Base-by-base conservation (phyloP, 2,329 filamentous ascomycete genomes). In the Penicillium sp. region DNA sequence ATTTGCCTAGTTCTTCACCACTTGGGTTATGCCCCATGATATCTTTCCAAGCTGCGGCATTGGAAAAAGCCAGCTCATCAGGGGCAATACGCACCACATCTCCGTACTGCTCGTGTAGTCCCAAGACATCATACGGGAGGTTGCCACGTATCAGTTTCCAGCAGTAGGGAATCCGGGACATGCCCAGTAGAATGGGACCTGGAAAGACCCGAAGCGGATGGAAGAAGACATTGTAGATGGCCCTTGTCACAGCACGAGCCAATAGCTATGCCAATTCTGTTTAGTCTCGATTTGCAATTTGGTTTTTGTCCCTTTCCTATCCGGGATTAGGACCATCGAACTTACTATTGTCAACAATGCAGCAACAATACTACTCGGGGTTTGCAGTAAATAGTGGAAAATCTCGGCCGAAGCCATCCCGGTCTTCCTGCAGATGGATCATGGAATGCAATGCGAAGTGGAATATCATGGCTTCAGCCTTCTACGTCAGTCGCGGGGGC, bases 1-100 rank as follows among this genome's bases (percentile, higher is more conserved):
- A 12, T 33, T 41, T 41, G 12, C 3, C 15, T 12, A 32, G 28
- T 13, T 37, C 30, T 13, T 30, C 13, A 4, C 22, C 22, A 10
- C 25, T 34, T 5, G 30, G 29, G 8, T 14, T 29, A 26, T 30
- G 30, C 4, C 34, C 34, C 16, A 26, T 50, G 27, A 61, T 58
- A 15, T 58, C 53, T 32, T 54, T 50, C 57, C 57, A 55, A 4
- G 53, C 57, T 9, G 52, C 49, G 1, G 32, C 23, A 22, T 30
- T 16, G 11, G 33, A 29, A 13, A 54, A 55, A n/a, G 46, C 41
- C 5, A 61, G 40, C 23, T 58, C 50, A 14, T 55, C 47, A 1
- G 54, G 52, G 9, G 50, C 56, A 15, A 61, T 53, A 2, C 58
- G 55, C 3, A 62, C 48, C 10, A 60, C 46, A 7, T 52, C 32